These are phyloP conservation scores for Lycium ferocissimum DNA, from an alignment of 257 asterid species.

Conservation along the genomic window DNA sequence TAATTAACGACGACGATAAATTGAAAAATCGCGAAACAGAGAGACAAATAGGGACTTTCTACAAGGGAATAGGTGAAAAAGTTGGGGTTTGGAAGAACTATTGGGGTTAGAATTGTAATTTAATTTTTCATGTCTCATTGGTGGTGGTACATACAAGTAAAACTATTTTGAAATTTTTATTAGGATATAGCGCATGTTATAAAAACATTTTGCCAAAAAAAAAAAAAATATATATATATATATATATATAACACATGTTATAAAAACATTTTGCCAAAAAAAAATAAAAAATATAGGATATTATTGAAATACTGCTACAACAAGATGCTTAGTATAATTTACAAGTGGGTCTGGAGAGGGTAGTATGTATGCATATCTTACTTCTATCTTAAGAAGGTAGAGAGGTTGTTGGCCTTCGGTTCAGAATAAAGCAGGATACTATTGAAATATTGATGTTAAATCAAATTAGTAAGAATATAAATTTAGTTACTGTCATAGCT, in stretches of 20 bases:
- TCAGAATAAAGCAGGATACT: not conserved
- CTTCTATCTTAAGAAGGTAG: too few relatives aligned
- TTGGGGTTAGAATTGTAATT: slow-evolving; percentile 18
- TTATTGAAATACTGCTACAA: too few relatives aligned
- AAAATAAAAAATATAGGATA: too few relatives aligned
- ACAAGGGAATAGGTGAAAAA: not conserved
- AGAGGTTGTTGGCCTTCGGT: too few relatives aligned
- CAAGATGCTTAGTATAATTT: too few relatives aligned
- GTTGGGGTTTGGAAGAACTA: slow-evolving; percentile 21
- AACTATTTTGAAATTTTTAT: not conserved
- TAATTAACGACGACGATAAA: not conserved
- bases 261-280: too few relatives aligned
- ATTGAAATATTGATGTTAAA: not conserved
- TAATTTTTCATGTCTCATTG: not conserved
- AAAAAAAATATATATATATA: too few relatives aligned
- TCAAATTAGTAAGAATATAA: not conserved
- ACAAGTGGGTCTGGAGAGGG: too few relatives aligned
- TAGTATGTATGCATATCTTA: too few relatives aligned
- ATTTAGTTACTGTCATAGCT: not conserved
- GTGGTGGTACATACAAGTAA: not conserved
- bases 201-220: not conserved
- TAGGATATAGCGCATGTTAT: not conserved
- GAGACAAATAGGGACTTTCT: not conserved
- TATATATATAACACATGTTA: too few relatives aligned
- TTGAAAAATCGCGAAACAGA: not conserved